These are phyloP conservation scores for Oropetium thomaeum DNA, from an alignment of 176 grass and related monocot genomes.

Conservation along the genomic window DNA sequence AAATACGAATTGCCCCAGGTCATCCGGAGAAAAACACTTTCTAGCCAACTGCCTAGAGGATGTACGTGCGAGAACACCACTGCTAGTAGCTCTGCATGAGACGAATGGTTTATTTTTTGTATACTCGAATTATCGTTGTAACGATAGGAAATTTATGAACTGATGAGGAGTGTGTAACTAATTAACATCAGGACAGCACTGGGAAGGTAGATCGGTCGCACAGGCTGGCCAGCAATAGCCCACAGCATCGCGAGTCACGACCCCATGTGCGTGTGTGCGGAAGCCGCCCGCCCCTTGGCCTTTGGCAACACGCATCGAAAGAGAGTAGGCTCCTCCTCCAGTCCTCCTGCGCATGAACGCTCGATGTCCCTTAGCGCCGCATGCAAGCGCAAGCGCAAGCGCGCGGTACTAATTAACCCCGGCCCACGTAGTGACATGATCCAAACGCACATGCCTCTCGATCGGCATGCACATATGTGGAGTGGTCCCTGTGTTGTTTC, in stretches of 20 bases:
- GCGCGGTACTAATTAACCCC: constrained; percentile 19
- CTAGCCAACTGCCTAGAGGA: too few relatives aligned
- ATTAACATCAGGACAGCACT: neutral
- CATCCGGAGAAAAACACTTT: too few relatives aligned
- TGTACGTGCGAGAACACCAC: too few relatives aligned
- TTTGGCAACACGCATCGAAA: neutral
- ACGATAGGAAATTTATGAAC: too few relatives aligned
- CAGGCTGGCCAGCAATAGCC: constrained; percentile 15
- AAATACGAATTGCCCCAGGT: neutral
- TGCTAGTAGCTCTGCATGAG: too few relatives aligned
- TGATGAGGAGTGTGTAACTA: too few relatives aligned
- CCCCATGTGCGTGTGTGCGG: constrained; percentile 18
- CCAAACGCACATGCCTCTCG: constrained; percentile 44
- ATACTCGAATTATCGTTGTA: too few relatives aligned
- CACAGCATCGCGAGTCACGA: constrained; percentile 18
- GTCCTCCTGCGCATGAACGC: constrained; percentile 18
- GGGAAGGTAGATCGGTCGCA: constrained; percentile 1
- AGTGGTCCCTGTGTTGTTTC: neutral
- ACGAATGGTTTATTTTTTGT: too few relatives aligned
- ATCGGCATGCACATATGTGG: neutral
- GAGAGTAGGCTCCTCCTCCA: neutral
- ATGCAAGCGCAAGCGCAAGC: neutral
- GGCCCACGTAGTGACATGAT: constrained; percentile 32
- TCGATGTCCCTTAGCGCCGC: constrained; percentile 19
- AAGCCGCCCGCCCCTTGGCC: neutral